These are phyloP conservation scores for Entamoeba histolytica DNA, from an alignment of 208 protist species.

Conservation along the genomic window DNA sequence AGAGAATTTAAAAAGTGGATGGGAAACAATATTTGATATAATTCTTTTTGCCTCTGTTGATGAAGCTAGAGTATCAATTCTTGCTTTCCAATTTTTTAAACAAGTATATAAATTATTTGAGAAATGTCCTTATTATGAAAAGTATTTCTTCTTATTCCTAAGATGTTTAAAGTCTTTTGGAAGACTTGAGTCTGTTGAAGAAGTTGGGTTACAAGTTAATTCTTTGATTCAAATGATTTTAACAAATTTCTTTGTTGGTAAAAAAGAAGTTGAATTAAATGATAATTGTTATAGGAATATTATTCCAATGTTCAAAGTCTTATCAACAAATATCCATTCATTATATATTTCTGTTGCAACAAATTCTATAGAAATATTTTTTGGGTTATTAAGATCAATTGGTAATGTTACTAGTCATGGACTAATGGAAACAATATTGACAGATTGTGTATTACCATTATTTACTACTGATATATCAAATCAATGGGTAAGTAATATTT, in stretches of 20 bases:
- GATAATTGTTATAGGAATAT: not conserved
- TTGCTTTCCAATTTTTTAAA: not conserved
- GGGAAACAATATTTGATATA: not conserved
- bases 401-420: not conserved
- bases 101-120: not conserved
- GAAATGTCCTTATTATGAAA: not conserved
- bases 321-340: not conserved
- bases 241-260: not conserved
- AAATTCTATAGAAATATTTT: not conserved
- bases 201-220: not conserved
- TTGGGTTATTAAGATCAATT: not conserved
- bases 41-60: not conserved
- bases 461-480: not conserved
- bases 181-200: not conserved
- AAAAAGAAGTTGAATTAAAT: not conserved
- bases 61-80: not conserved
- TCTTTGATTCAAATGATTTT: not conserved
- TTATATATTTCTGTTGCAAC: not conserved
- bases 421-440: not conserved
- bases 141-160: not conserved
- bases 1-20: not conserved
- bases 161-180: not conserved
- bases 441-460: not conserved
- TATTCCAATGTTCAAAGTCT: not conserved
- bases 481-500: not conserved